Evolutionary conservation across 495 filamentous ascomycete genomes (phyloP).

Genomic region (Aspergillus panamensis): DNA sequence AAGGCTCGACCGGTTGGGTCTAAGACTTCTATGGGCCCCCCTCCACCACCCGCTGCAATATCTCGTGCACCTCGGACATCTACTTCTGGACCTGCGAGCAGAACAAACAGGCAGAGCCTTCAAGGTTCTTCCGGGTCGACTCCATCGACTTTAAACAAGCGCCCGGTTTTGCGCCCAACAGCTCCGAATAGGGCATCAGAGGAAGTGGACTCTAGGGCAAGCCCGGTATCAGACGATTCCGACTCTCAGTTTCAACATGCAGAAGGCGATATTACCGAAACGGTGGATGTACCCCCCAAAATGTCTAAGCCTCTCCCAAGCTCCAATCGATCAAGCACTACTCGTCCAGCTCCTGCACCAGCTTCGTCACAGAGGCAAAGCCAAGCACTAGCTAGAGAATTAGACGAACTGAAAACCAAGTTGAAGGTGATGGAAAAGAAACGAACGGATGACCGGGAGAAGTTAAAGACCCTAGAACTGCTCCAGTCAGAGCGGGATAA

Average conservation of each 20-base stretch:
- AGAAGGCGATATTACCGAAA: slow-evolving; percentile 21
- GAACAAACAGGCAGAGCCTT: slow-evolving; percentile 34
- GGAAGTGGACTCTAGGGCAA: slow-evolving; percentile 26
- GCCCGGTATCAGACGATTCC: slow-evolving; percentile 32
- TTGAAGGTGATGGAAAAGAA: slow-evolving; percentile 78
- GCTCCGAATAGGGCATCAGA: slow-evolving; percentile 29
- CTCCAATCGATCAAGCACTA: slow-evolving; percentile 24
- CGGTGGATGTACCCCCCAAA: slow-evolving; percentile 16
- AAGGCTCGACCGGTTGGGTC: slow-evolving; percentile 51
- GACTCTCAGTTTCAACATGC: slow-evolving; percentile 27
- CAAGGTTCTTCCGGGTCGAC: slow-evolving; percentile 24
- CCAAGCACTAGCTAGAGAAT: slow-evolving; percentile 56
- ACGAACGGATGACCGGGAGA: slow-evolving; percentile 80
- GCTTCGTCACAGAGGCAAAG: slow-evolving; percentile 30
- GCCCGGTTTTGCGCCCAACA: slow-evolving; percentile 37
- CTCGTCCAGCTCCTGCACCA: slow-evolving; percentile 25
- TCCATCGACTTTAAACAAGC: slow-evolving; percentile 32
- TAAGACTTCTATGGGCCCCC: slow-evolving; percentile 69
- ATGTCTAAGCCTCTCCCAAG: slow-evolving; percentile 33
- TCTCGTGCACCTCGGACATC: slow-evolving; percentile 40
- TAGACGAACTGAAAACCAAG: slow-evolving; percentile 77
- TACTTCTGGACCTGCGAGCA: slow-evolving; percentile 32
- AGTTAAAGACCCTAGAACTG: slow-evolving; percentile 72
- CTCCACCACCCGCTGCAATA: slow-evolving; percentile 36
- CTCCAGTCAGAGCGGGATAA: slow-evolving; percentile 77